Conservation (phyloP, 2,329 filamentous ascomycete genomes). For the Botryotinia globosa region DNA sequence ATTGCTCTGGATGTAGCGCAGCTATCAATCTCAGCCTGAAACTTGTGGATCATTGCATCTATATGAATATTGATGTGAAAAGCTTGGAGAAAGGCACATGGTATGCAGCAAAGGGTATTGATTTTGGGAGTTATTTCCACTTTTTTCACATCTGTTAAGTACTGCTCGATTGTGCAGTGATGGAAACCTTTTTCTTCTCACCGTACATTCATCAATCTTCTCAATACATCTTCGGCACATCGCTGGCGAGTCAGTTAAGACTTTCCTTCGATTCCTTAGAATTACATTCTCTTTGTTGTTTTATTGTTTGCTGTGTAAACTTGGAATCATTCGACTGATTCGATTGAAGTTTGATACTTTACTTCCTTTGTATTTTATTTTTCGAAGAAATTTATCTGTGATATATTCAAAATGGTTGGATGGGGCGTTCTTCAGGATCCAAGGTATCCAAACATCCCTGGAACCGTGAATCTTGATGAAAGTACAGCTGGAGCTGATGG, state of each 20-base stretch:
- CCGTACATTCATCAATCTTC: slow-evolving; percentile 14
- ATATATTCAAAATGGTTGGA: slow-evolving; percentile 26
- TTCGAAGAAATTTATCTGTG: background rate
- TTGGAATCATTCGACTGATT: background rate
- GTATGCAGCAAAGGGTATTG: background rate
- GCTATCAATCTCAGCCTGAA: slow-evolving; percentile 15
- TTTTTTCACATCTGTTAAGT: slow-evolving; percentile 19
- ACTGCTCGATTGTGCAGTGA: slow-evolving; percentile 6
- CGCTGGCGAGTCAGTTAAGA: slow-evolving; percentile 31
- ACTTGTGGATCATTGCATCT: background rate
- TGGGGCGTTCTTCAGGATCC: slow-evolving; percentile 36
- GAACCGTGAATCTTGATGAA: slow-evolving; percentile 33
- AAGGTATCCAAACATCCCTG: slow-evolving; percentile 34
- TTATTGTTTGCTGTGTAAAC: background rate
- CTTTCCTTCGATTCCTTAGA: slow-evolving; percentile 21
- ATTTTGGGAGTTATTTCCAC: background rate
- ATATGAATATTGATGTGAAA: background rate
- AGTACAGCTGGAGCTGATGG: slow-evolving; percentile 27
- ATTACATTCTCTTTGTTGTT: slow-evolving; percentile 22
- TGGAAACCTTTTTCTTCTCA: slow-evolving; percentile 1
- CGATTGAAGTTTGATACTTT: background rate
- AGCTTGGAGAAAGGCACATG: background rate
- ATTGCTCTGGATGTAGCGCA: slow-evolving; percentile 1
- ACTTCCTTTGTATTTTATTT: background rate
- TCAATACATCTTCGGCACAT: slow-evolving; percentile 23